These are phyloP conservation scores for Microascus cirrosus DNA, from an alignment of 2,329 filamentous ascomycete species.

Conservation along the genomic window DNA sequence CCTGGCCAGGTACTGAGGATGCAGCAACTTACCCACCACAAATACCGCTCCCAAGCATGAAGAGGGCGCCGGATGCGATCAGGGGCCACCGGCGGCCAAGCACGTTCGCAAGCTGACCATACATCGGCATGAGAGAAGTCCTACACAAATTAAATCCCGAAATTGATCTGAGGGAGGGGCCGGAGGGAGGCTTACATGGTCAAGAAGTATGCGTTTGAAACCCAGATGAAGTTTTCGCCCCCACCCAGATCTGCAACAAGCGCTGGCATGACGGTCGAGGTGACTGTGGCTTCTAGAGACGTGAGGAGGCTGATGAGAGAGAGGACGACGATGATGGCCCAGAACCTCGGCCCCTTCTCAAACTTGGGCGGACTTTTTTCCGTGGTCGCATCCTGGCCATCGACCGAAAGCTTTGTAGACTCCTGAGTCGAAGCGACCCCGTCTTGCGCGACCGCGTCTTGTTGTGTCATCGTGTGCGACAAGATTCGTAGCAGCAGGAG, in stretches of 20 bases:
- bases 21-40: constrained; percentile 7
- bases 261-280: constrained; percentile 15
- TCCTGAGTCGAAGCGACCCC: too few species aligned
- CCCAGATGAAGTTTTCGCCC: constrained; percentile 13
- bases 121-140: constrained; percentile 12
- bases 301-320: constrained; percentile 11
- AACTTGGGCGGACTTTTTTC: neutral
- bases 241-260: constrained; percentile 11
- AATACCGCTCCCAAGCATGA: constrained; percentile 13
- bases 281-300: constrained; percentile 11
- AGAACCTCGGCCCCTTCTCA: constrained; percentile 12
- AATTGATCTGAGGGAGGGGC: constrained; percentile 2
- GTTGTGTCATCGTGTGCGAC: too few species aligned
- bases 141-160: constrained; percentile 3
- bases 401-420: too few species aligned
- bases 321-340: constrained; percentile 14
- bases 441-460: too few species aligned
- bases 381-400: too few species aligned
- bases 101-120: constrained; percentile 13
- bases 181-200: constrained; percentile 6
- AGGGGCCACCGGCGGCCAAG: constrained; percentile 13
- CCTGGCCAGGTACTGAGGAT: too few species aligned
- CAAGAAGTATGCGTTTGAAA: constrained; percentile 13
- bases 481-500: too few species aligned
- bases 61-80: constrained; percentile 9